Evolutionary conservation across 352 stramenopile genomes (phyloP), one percentile per base, ranked within the genome.

Genomic region (Phytopythium delawarense): DNA sequence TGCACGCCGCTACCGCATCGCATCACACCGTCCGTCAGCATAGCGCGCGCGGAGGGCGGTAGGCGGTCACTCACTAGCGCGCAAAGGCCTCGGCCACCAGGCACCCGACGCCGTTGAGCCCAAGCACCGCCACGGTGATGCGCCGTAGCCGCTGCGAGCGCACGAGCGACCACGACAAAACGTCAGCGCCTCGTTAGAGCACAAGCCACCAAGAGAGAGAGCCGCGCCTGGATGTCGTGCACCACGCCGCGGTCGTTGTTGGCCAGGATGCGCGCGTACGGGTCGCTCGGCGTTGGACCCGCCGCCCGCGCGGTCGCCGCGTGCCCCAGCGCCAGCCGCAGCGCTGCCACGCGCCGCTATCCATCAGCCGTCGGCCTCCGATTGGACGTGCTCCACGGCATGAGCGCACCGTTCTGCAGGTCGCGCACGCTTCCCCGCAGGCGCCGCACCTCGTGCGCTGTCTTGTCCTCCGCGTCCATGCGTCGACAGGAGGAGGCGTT

Each of bases 211-310:
- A 28, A 28, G 25, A 28, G 25, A 2, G 25, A 28, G 25, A 28
- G 25, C 25, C 57, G 15, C 44, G 78, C 76, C 66, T 87, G 70
- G 21, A 84, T 78, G 35, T 62, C 51, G 35, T 70, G 65, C 34
- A 82, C 46, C 23, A 79, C 67, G 11, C 74, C 77, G 8, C 72
- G 66, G 28, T 79, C 72, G 63, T 84, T 87, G 63, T 82, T 87
- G 42, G 77, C 70, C 15, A 70, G 37, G 48, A 84, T 80, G 46
- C 68, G 74, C 34, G 66, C 70, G 63, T 70, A 72, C 16, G 70
- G 70, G 40, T 81, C 18, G 42, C 42, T 25, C 34, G 4, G 52
- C 63, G 39, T 45, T 9, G 9, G 34, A 23, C 9, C 60, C 20
- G 37, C 50, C 15, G 64, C 59, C 2, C 65, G 71, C 45, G 21